Evolutionary conservation across 345 rosid genomes (phyloP).

Genomic region (Eucalyptus regnans): DNA sequence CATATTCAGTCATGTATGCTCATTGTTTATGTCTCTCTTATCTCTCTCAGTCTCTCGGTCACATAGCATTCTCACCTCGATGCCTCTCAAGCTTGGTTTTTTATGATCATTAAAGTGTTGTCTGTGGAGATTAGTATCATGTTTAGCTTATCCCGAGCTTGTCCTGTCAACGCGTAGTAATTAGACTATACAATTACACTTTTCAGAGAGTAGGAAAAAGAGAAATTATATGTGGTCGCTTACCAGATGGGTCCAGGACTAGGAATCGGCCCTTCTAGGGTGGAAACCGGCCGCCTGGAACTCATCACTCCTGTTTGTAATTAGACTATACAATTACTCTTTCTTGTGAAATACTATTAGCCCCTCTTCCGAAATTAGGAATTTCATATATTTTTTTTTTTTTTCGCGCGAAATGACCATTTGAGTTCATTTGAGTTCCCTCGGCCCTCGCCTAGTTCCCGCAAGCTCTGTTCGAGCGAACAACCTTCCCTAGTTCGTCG

Average conservation of each 20-base stretch:
- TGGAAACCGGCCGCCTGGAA: background rate
- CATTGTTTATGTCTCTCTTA: background rate
- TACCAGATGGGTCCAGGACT: background rate
- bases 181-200: too few species aligned
- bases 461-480: background rate
- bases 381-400: background rate
- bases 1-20: background rate
- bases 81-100: background rate
- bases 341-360: background rate
- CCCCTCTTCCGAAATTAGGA: background rate
- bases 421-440: background rate
- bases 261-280: background rate
- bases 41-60: background rate
- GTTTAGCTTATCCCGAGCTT: background rate
- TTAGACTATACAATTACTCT: too few species aligned
- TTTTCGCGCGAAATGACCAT: background rate
- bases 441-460: background rate
- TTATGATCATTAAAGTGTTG: background rate
- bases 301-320: background rate
- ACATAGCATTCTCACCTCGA: background rate
- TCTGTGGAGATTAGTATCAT: background rate
- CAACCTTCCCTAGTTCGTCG: background rate
- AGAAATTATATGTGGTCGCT: background rate
- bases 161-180: too few species aligned
- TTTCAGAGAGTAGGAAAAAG: background rate